A percentile compares a stretch with the other conserved stretches of the same genome.
phyloP scores from a whole-genome alignment of 805 yeast species.

The Aciculoconidium aculeatum region DNA sequence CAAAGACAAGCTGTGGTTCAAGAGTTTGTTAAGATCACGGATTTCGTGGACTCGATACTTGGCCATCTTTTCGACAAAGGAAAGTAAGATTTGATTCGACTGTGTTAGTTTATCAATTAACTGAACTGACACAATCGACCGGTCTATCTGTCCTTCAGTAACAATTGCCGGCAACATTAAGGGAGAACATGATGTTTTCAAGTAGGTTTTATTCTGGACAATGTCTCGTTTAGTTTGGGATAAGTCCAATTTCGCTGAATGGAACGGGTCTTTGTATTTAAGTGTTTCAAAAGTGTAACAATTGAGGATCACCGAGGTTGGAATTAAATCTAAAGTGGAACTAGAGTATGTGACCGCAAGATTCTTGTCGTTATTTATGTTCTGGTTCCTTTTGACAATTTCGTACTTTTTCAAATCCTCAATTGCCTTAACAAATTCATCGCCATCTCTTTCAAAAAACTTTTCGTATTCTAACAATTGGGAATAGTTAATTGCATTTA shows the following conservation, averaged over 20 bases:
- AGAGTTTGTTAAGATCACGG: slow-evolving; percentile 10
- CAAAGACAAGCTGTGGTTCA: slow-evolving; percentile 14
- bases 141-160: slow-evolving; percentile 5
- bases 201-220: no score
- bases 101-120: slow-evolving; percentile 12
- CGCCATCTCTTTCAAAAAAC: slow-evolving; percentile 1
- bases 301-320: no score
- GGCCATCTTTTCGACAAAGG: slow-evolving; percentile 4
- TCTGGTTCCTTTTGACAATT: slow-evolving; percentile 1
- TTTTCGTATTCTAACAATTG: slow-evolving; percentile 5
- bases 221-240: slow-evolving; percentile 14
- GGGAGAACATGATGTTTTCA: no score
- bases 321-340: no score
- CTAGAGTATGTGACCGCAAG: no score
- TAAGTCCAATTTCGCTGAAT: no score
- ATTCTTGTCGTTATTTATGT: no score
- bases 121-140: slow-evolving; percentile 4
- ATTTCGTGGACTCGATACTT: slow-evolving; percentile 12
- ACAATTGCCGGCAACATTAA: slow-evolving; percentile 8
- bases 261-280: no score
- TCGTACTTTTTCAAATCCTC: not conserved
- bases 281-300: no score
- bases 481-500: slow-evolving; percentile 13
- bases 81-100: slow-evolving; percentile 11
- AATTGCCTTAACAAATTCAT: no score